Evolutionary conservation across 2,329 filamentous ascomycete genomes (phyloP), one percentile per base, ranked within the genome.

Genomic region (Didymella exigua): DNA sequence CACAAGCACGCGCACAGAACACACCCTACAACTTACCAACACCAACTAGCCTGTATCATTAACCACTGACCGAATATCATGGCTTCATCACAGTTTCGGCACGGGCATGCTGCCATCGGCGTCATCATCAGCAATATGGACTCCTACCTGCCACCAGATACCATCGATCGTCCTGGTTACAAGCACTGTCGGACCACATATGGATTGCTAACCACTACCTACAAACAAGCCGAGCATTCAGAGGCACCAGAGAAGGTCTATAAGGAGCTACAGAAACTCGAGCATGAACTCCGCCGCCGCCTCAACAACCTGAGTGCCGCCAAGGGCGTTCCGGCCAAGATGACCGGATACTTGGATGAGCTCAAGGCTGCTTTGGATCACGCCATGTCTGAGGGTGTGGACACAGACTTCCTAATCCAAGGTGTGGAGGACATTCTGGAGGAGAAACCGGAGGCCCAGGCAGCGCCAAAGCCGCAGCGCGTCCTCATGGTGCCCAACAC

Each of bases 41-140:
- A 37, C 33, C 14, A 27, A 23, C 13, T 13, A 21, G 11, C 1
- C 18, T 18, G 9, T 23, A 6, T 30, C 31, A 5, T 29, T 5
- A n/a, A 4, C 13, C 16, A 33, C 24, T n/a, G 42, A 29, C 3
- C 21, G n/a, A 26, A 51, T 45, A 19, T 11, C 6, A 60, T 59
- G 49, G 11, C 24, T 23, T 11, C 37, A 34, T 5, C 23, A 8
- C 29, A 36, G 11, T 9, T 19, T n/a, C 56, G 51, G 33, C 36
- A 31, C 26, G 61, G 63, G 13, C 62, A 65, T 43, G 54, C 48
- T 10, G 58, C 60, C 21, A 53, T 66, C 13, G 51, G 58, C n/a
- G 55, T 49, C 16, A 64, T 65, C 13, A 58, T 66, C 34, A 45
- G 48, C 21, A 59, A 65, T 5, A 65, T 69, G 54, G 52, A 54